Percentiles rank a stretch among this genome's conserved stretches.
Evolutionary conservation across 2,329 filamentous ascomycete genomes (phyloP).

Genomic region (Pseudogymnoascus sp.): DNA sequence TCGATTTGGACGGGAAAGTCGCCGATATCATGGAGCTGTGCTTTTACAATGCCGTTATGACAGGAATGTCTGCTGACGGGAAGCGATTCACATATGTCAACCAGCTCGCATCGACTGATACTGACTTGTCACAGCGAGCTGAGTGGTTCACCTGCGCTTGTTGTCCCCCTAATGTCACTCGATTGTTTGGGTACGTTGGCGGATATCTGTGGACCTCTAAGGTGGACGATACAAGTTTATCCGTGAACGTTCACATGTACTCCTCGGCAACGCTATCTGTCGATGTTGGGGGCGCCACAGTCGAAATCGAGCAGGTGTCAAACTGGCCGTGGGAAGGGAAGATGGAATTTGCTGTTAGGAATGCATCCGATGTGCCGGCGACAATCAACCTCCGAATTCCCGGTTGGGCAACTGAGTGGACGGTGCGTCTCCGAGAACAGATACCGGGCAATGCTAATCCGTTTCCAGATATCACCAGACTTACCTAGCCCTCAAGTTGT

Average conservation of each 20-base stretch:
- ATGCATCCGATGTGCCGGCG: conserved; percentile 27
- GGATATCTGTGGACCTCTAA: conserved; percentile 48
- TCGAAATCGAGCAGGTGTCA: conserved; percentile 43
- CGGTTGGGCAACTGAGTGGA: conserved; percentile 39
- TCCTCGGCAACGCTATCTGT: conserved; percentile 41
- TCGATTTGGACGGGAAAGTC: conserved; percentile 47
- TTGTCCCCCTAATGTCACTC: conserved; percentile 53
- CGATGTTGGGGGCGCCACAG: conserved; percentile 27
- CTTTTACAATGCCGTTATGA: conserved; percentile 55
- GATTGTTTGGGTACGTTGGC: conserved; percentile 49
- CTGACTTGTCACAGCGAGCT: conserved; percentile 42
- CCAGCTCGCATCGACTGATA: conserved; percentile 49
- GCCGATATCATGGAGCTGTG: conserved; percentile 55
- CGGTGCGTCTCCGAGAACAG: conserved; percentile 21
- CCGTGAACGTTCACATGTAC: conserved; percentile 52
- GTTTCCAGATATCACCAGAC: conserved; percentile 14
- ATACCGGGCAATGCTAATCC: background rate
- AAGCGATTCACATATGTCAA: conserved; percentile 56
- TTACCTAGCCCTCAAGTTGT: conserved; percentile 25
- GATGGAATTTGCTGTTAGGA: conserved; percentile 39
- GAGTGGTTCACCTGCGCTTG: conserved; percentile 56
- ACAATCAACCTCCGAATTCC: conserved; percentile 48
- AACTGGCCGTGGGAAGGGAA: conserved; percentile 53
- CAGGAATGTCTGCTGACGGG: conserved; percentile 49
- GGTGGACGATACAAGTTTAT: conserved; percentile 13